Evolutionary conservation across 176 grass and related monocot species (phyloP), one percentile per base, ranked within the genome.

Genomic region (Saccharum spontaneum): DNA sequence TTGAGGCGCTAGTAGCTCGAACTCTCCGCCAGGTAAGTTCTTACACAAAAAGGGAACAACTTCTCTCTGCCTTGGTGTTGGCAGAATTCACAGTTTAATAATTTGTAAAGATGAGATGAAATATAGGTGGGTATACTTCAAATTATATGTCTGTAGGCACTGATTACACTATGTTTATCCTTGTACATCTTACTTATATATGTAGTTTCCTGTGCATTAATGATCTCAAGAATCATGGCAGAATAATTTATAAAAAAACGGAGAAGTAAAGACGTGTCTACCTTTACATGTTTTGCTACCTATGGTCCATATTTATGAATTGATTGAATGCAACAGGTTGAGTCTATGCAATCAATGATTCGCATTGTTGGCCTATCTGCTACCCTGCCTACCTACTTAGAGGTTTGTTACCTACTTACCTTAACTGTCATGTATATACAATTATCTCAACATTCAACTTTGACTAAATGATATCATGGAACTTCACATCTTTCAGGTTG

Each of bases 321-420:
- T 76, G 34, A 71, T 65, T 64, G 72, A 72, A 87, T 87, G 45
- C 91, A 43, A 88, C 89, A 95, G 96, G 96, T 95, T 84, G 96
- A 98, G 87, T 98, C 96, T 18, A 93, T 90, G 57, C 93, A 98
- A 94, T 95, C 96, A 45, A 98, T 98, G 96, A 95, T 98, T 68
- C 91, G 89, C n/a, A 98, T 98, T 83, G 96, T 98, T 81, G 95
- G 95, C 50, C 87, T 98, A 70, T 95, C 96, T 83, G 93, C 93
- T 82, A 98, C 96, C 69, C 88, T 98, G 73, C 96, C 96, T 73
- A 98, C 94, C 83, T 98, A 98, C 81, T 70, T 94, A 77, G 96
- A 98, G 89, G 93, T 98, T 34, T 83, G 64, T 83, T 54, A 50
- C 24, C 67, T 68, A 66, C 75, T 71, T 74, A 60, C 20, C 61